A percentile compares a stretch with the other conserved stretches of the same genome.
phyloP scores from a whole-genome alignment of 805 yeast genomes.

The Tanozyma kutaoensis region DNA sequence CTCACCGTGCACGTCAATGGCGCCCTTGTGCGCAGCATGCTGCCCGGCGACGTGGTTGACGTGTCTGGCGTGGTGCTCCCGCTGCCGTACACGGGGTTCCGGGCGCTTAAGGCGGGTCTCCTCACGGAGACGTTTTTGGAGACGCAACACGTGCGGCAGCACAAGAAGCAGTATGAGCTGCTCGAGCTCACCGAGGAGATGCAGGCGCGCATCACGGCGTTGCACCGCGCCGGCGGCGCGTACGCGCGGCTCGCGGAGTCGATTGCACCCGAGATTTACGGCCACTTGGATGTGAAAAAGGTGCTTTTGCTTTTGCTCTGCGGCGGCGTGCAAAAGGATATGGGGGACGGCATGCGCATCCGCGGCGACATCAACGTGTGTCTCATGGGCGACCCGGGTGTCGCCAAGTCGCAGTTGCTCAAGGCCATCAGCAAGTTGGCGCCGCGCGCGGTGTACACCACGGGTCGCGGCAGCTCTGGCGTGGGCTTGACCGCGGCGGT shows the following conservation, averaged over 20 bases:
- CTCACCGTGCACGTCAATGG: conserved; percentile 86
- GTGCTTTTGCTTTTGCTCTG: conserved; percentile 72
- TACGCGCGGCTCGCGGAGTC: conserved; percentile 74
- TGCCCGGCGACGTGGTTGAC: conserved; percentile 94
- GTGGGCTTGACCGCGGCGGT: conserved; percentile 99
- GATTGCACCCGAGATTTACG: conserved; percentile 96
- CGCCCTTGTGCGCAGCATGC: conserved; percentile 69
- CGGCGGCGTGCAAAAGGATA: conserved; percentile 90
- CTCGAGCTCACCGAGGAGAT: conserved; percentile 45
- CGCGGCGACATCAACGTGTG: conserved; percentile 95
- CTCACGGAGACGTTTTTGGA: conserved; percentile 89
- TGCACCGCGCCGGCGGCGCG: conserved; percentile 52
- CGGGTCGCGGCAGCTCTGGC: conserved; percentile 98
- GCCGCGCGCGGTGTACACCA: conserved; percentile 93
- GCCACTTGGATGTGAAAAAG: conserved; percentile 88
- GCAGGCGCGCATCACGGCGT: conserved; percentile 37
- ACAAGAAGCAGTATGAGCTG: conserved; percentile 74
- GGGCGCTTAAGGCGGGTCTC: conserved; percentile 84
- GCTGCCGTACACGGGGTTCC: conserved; percentile 89
- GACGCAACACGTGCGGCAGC: conserved; percentile 76
- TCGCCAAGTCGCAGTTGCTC: conserved; percentile 91
- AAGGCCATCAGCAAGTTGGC: conserved; percentile 87
- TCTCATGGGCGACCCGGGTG: conserved; percentile 99
- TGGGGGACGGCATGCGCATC: conserved; percentile 94
- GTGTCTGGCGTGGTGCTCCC: conserved; percentile 89